Evolutionary conservation across 2,329 filamentous ascomycete genomes (phyloP).

Genomic region (Sordariomycetes sp.): DNA sequence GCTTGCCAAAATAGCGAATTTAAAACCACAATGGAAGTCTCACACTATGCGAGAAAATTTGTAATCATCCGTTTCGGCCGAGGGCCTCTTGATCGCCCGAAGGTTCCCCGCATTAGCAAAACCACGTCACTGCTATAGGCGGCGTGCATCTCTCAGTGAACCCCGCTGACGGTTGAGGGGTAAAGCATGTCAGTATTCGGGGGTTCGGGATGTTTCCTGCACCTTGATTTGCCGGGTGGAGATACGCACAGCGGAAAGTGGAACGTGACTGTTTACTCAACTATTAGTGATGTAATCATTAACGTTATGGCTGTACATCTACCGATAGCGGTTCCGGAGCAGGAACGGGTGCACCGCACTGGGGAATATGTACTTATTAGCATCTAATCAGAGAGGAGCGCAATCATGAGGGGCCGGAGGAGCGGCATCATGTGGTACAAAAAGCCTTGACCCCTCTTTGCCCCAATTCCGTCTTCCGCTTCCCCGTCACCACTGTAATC

Average conservation of each 20-base stretch:
- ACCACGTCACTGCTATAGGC: no score
- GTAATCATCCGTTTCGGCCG: no score
- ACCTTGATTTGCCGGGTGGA: no score
- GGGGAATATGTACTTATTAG: not conserved
- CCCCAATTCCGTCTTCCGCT: not conserved
- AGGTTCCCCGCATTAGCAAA: not conserved
- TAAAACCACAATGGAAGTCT: no score
- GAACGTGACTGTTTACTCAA: not conserved
- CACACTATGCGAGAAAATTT: not conserved
- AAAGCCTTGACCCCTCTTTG: not conserved
- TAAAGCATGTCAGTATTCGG: no score
- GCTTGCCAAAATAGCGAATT: no score
- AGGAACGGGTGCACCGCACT: not conserved
- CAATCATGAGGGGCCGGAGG: not conserved
- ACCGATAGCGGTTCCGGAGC: not conserved
- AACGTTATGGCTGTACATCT: not conserved
- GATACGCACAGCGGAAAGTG: no score
- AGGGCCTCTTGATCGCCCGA: no score
- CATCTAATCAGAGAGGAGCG: not conserved
- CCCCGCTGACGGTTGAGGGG: no score
- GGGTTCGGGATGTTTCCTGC: no score
- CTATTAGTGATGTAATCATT: conserved; percentile 7
- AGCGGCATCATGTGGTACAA: not conserved
- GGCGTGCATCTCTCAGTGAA: no score
- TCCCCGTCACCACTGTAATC: not conserved